Evolutionary conservation across 345 rosid species (phyloP), one percentile per base, ranked within the genome.

Genomic region (Arabis alpina): DNA sequence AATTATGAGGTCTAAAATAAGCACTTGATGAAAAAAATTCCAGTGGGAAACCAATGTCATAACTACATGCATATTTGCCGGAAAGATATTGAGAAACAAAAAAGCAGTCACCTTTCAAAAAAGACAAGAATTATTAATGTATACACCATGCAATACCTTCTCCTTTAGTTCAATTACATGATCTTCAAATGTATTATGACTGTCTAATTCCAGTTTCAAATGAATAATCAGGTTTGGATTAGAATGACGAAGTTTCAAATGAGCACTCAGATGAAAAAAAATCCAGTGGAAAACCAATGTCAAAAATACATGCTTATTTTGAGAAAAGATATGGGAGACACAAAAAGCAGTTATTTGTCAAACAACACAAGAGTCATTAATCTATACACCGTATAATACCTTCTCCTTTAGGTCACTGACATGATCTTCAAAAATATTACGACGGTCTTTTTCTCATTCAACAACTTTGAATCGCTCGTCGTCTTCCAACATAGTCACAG

Each of bases 391-490:
- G 42, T 15, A 24, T 13, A 37, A 57, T 75, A 91, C 99, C 91
- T 86, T 89, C 58, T 83, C 82, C 59, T 60, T 83, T 56, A 91
- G 85, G 67, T 91, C 99, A 70, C 78, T 73, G 56, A 89, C 44
- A 75, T 84, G 83, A 75, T 83, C 79, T 68, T 91, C 97, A 80
- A 88, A 86, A 47, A 91, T 72, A 71, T 89, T 93, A 83, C 76
- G 89, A 59, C 99, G 92, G 28, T 94, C 99, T 76, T 84, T 88
- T 73, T 91, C 99, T 67, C 96, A 81, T 53, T 91, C 97, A 69
- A 94, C 74, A 64, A 86, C 95, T 85, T 88, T 85, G 61, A 86
- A 94, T 51, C 95, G 90, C 44, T 89, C 93, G 69, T 91, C 95
- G 66, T 86, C 82, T 80, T 91, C 95, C 79, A 94, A 83, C 69